Evolutionary conservation across 352 stramenopile genomes (phyloP).

Genomic region (Phytophthora hibernalis): DNA sequence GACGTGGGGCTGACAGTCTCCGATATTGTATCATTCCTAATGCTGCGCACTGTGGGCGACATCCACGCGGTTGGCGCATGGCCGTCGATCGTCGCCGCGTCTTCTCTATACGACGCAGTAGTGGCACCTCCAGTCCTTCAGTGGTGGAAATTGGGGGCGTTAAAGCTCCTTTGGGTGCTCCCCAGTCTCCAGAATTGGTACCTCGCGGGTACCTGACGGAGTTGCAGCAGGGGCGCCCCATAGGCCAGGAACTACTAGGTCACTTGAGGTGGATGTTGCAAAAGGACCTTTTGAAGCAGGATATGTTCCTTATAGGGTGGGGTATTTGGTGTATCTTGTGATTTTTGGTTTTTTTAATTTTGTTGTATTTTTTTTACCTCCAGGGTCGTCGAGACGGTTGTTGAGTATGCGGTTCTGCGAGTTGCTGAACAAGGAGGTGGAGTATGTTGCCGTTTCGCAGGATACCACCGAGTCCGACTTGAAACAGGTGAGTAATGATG

Average conservation of each 20-base stretch:
- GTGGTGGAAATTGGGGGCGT: slow-evolving; percentile 75
- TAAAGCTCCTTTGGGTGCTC: slow-evolving; percentile 39
- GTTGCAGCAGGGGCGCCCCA: slow-evolving; percentile 35
- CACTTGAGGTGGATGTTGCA: slow-evolving; percentile 91
- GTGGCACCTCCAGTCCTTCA: neutral
- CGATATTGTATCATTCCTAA: neutral
- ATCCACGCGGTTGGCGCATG: slow-evolving; percentile 9
- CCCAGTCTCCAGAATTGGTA: slow-evolving; percentile 54
- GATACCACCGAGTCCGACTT: slow-evolving; percentile 95
- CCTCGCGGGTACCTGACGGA: slow-evolving; percentile 65
- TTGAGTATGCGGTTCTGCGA: slow-evolving; percentile 89
- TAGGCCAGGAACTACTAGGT: slow-evolving; percentile 68
- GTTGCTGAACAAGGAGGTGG: slow-evolving; percentile 83
- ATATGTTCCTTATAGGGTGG: slow-evolving; percentile 91
- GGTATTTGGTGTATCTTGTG: slow-evolving; percentile 26
- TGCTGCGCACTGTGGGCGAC: slow-evolving; percentile 20
- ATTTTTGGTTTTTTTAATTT: neutral
- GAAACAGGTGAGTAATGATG: slow-evolving; percentile 66
- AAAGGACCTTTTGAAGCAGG: slow-evolving; percentile 83
- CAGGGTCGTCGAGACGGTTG: slow-evolving; percentile 72
- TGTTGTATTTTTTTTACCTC: slow-evolving; percentile 33
- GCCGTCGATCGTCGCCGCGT: slow-evolving; percentile 8
- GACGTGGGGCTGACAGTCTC: slow-evolving; percentile 2
- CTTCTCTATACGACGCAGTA: slow-evolving; percentile 16
- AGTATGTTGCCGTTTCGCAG: slow-evolving; percentile 93